Evolutionary conservation across 306 rosid species (phyloP).

Genomic region (Vigna trinervia): DNA sequence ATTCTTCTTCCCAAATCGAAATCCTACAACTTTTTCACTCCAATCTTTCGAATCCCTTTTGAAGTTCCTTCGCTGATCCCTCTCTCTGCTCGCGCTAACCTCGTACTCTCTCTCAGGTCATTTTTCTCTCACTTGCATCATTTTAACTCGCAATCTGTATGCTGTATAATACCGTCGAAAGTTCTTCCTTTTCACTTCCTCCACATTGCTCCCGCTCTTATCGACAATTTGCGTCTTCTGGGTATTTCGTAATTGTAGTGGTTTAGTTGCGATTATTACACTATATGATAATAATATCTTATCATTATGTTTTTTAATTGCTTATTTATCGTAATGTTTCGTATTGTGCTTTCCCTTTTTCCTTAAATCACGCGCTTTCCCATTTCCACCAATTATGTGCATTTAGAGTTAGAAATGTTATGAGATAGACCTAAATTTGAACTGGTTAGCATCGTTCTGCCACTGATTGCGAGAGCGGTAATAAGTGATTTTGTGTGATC

Average conservation of each 20-base stretch:
- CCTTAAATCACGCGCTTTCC: background rate
- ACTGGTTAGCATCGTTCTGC: background rate
- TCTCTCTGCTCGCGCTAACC: background rate
- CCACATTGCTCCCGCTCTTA: slow-evolving; percentile 1
- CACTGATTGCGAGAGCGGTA: background rate
- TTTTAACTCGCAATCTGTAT: background rate
- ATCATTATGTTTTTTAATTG: background rate
- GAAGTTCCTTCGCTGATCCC: slow-evolving; percentile 12
- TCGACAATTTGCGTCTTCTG: slow-evolving; percentile 29
- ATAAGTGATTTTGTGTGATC: background rate
- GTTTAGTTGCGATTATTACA: background rate
- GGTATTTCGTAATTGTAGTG: slow-evolving; percentile 32
- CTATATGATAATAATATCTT: background rate
- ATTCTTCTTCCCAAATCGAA: background rate
- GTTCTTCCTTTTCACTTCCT: slow-evolving; percentile 1
- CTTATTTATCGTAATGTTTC: background rate
- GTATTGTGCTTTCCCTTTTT: slow-evolving; percentile 6
- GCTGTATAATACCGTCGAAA: slow-evolving; percentile 9
- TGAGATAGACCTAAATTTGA: slow-evolving; percentile 5
- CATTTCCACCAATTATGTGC: background rate
- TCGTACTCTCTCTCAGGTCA: slow-evolving; percentile 25
- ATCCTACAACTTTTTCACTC: background rate
- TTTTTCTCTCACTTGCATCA: background rate
- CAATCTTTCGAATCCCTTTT: background rate
- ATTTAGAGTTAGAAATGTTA: slow-evolving; percentile 2